Conservation (phyloP, 2,329 filamentous ascomycete genomes). For the Ascochyta rabiei region DNA sequence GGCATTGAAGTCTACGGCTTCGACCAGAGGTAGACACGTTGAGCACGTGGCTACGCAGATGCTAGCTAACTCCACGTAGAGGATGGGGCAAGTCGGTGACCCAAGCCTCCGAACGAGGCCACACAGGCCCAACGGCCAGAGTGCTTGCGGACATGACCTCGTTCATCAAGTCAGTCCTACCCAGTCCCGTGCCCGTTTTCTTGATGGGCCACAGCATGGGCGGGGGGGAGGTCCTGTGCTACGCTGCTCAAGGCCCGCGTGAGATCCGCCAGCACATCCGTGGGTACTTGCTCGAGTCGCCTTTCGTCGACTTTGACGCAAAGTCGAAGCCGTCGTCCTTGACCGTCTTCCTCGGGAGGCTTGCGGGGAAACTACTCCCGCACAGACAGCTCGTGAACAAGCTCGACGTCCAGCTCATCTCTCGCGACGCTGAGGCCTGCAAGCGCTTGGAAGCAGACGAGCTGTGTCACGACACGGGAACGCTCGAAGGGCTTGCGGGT, state of each 20-base stretch:
- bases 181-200: conserved; percentile 68
- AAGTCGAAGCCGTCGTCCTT: conserved; percentile 67
- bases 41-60: neutral
- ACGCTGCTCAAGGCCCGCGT: conserved; percentile 53
- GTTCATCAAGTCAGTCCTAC: conserved; percentile 69
- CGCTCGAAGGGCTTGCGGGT: conserved; percentile 77
- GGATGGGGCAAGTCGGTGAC: conserved; percentile 82
- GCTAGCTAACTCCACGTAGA: conserved; percentile 40
- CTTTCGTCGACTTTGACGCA: conserved; percentile 76
- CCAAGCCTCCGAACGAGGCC: conserved; percentile 67
- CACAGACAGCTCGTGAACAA: conserved; percentile 69
- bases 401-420: conserved; percentile 68
- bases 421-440: conserved; percentile 69
- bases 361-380: conserved; percentile 73
- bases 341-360: conserved; percentile 68
- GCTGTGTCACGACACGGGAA: conserved; percentile 82
- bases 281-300: conserved; percentile 78
- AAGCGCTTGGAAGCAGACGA: conserved; percentile 68
- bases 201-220: conserved; percentile 93
- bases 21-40: conserved; percentile 68
- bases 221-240: conserved; percentile 75
- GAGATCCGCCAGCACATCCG: conserved; percentile 66
- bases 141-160: conserved; percentile 80
- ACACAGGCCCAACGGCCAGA: conserved; percentile 73
- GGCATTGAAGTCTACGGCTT: conserved; percentile 79